phyloP scores from a whole-genome alignment of 306 rosid genomes.

The Trifolium pratense region DNA sequence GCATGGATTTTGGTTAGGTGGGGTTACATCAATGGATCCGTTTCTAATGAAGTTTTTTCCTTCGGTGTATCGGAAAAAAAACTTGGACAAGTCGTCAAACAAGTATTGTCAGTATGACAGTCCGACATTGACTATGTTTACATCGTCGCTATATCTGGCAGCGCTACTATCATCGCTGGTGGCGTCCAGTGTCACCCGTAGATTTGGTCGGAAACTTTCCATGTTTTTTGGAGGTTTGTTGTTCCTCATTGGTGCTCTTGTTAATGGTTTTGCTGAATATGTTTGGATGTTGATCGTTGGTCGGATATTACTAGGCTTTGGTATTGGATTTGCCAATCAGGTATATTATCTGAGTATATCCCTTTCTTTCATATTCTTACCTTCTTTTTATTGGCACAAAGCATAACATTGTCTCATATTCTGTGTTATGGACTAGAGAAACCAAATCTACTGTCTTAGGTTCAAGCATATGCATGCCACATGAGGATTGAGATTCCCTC shows the following conservation, averaged over 20 bases:
- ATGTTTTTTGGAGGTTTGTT: conserved; percentile 85
- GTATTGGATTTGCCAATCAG: conserved; percentile 94
- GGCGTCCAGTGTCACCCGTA: conserved; percentile 73
- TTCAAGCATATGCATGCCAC: too few species aligned
- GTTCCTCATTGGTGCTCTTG: conserved; percentile 71
- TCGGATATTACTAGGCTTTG: conserved; percentile 87
- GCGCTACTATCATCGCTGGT: conserved; percentile 78
- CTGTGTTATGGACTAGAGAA: too few species aligned
- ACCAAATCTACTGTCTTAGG: too few species aligned
- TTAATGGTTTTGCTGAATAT: conserved; percentile 63
- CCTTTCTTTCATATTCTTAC: too few species aligned
- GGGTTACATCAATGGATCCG: conserved; percentile 90
- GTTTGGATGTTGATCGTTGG: conserved; percentile 87
- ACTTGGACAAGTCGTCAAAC: conserved; percentile 35
- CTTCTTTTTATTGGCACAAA: neutral
- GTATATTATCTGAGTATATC: conserved; percentile 32
- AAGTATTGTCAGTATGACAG: conserved; percentile 88
- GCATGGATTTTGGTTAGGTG: conserved; percentile 55
- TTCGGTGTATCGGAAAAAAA: conserved; percentile 62
- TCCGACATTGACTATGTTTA: conserved; percentile 70
- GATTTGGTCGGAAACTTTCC: conserved; percentile 72
- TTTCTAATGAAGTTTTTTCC: conserved; percentile 74
- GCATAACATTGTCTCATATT: too few species aligned
- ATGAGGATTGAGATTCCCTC: too few species aligned
- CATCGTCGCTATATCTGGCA: conserved; percentile 86